Conservation (phyloP, 75 land plant species). For the Azolla pinnata region DNA sequence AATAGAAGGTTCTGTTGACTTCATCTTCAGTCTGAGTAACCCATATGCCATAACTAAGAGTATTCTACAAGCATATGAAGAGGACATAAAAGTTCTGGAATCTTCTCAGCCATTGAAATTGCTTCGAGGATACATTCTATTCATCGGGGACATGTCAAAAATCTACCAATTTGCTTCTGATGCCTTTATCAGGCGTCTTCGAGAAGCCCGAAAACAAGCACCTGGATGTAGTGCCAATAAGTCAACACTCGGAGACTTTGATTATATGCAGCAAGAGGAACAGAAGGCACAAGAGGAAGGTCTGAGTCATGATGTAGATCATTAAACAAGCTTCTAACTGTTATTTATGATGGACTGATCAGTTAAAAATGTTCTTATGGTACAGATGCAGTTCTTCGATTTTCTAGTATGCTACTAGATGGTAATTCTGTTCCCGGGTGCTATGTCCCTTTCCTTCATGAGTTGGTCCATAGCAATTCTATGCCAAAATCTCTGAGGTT, state of each 20-base stretch:
- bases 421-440: slow-evolving; percentile 15
- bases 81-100: slow-evolving; percentile 9
- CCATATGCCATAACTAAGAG: slow-evolving; percentile 7
- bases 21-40: slow-evolving; percentile 4
- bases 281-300: slow-evolving; percentile 16
- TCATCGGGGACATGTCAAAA: slow-evolving; percentile 15
- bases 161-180: slow-evolving; percentile 10
- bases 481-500: slow-evolving; percentile 8
- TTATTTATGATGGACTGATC: not conserved
- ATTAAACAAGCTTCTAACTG: not conserved
- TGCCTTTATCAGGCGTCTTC: slow-evolving; percentile 9
- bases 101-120: slow-evolving; percentile 7
- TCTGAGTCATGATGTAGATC: not conserved
- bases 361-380: not conserved
- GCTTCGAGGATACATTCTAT: slow-evolving; percentile 11
- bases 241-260: slow-evolving; percentile 16
- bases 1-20: slow-evolving; percentile 11
- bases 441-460: slow-evolving; percentile 19
- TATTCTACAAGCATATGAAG: slow-evolving; percentile 10
- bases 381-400: slow-evolving; percentile 16
- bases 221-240: not conserved
- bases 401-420: slow-evolving; percentile 12
- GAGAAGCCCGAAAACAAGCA: slow-evolving; percentile 9
- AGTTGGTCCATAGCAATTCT: slow-evolving; percentile 1
- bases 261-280: slow-evolving; percentile 18